A percentile compares a stretch with the other conserved stretches of the same genome.
Conservation (phyloP, 75 land plant species). For the Cunninghamia lanceolata region DNA sequence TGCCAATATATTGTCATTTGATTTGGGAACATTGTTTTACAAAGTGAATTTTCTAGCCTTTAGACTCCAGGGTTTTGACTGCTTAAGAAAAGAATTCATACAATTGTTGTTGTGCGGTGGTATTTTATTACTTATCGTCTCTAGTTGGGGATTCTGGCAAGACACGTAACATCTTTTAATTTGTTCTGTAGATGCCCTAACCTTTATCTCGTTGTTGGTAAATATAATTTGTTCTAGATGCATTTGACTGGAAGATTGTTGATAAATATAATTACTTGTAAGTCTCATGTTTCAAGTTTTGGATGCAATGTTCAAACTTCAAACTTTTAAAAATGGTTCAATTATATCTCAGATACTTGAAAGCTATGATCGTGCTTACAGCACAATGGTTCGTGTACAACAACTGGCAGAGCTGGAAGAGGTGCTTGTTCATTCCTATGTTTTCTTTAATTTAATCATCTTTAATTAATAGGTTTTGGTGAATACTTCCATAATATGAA, state of each 20-base stretch:
- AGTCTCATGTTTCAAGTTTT: background rate
- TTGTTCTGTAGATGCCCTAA: background rate
- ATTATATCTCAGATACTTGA: conserved; percentile 73
- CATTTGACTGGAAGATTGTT: background rate
- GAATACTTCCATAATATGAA: background rate
- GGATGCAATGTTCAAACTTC: background rate
- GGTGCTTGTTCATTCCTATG: conserved; percentile 29
- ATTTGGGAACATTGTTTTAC: background rate
- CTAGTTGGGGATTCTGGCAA: background rate
- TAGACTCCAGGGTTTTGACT: background rate
- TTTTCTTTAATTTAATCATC: background rate
- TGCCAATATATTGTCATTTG: background rate
- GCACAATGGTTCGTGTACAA: conserved; percentile 98
- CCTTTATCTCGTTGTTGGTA: background rate
- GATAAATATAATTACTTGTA: background rate
- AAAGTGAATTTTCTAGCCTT: background rate
- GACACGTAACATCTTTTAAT: background rate
- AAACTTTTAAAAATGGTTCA: background rate
- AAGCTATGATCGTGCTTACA: conserved; percentile 98
- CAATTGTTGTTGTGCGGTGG: background rate
- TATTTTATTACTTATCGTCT: background rate
- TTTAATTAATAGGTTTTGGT: background rate
- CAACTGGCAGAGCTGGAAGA: conserved; percentile 97
- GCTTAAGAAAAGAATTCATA: background rate
- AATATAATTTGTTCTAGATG: background rate